phyloP scores from a whole-genome alignment of 306 rosid genomes.

The Prunus fruticosa region DNA sequence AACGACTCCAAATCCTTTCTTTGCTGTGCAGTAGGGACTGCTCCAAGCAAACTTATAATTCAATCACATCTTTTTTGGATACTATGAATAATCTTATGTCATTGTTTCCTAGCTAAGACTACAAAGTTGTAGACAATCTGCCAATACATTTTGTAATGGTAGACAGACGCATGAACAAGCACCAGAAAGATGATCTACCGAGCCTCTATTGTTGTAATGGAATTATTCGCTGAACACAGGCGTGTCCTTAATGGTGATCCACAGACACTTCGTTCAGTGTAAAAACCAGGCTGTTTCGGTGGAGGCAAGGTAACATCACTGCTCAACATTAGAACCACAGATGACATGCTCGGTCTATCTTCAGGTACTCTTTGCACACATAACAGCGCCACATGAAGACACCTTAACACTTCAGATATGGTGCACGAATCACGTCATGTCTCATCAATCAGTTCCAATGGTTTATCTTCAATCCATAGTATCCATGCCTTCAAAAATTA shows the following conservation, averaged over 20 bases:
- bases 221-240: not conserved
- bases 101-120: too few relatives aligned
- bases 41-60: too few relatives aligned
- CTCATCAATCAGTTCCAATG: slow-evolving; percentile 4
- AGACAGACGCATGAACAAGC: not conserved
- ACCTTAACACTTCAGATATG: slow-evolving; percentile 2
- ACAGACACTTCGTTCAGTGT: not conserved
- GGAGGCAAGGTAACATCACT: slow-evolving; percentile 14
- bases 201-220: not conserved
- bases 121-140: too few relatives aligned
- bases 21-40: too few relatives aligned
- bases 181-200: not conserved
- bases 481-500: slow-evolving; percentile 25
- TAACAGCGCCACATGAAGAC: slow-evolving; percentile 17
- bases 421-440: not conserved
- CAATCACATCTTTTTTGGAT: too few relatives aligned
- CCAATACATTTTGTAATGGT: not conserved
- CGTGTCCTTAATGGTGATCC: not conserved
- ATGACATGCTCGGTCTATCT: slow-evolving; percentile 31
- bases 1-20: too few relatives aligned
- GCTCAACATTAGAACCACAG: slow-evolving; percentile 20
- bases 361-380: slow-evolving; percentile 15
- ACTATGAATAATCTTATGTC: too few relatives aligned
- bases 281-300: slow-evolving; percentile 20
- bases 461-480: slow-evolving; percentile 13